These are phyloP conservation scores for Leccinum rimulosum DNA, from an alignment of 768 basidiomycete genomes.

Conservation along the genomic window DNA sequence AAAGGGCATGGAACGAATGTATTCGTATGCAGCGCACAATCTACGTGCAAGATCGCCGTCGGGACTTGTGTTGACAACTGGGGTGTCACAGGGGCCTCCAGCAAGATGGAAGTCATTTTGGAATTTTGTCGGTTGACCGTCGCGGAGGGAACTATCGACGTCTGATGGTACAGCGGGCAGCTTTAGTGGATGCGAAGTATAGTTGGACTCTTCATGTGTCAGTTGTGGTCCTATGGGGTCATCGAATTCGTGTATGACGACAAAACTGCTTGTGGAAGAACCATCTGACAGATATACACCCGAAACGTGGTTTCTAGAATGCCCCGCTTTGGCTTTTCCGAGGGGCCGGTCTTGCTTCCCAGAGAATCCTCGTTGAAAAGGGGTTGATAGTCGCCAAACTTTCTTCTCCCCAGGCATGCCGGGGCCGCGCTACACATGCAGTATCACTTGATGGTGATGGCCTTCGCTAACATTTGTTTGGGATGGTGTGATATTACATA, in stretches of 20 bases:
- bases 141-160: background rate
- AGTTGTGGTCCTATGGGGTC: background rate
- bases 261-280: conserved; percentile 13
- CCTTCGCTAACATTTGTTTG: background rate
- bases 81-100: background rate
- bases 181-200: background rate
- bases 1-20: conserved; percentile 23
- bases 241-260: conserved; percentile 28
- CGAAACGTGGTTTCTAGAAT: conserved; percentile 14
- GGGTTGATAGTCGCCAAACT: conserved; percentile 20
- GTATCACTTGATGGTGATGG: background rate
- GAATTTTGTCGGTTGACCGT: background rate
- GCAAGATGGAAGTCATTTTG: background rate
- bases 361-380: conserved; percentile 19
- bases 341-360: conserved; percentile 7
- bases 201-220: background rate
- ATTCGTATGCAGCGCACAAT: conserved; percentile 21
- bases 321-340: background rate
- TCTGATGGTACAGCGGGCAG: conserved; percentile 1
- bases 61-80: background rate
- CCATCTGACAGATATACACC: conserved; percentile 23
- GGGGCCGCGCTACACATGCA: conserved; percentile 11
- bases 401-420: conserved; percentile 29
- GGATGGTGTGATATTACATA: background rate
- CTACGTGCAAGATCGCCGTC: conserved; percentile 23